A percentile compares a stretch with the other conserved stretches of the same genome.
Evolutionary conservation across 202 grass and related monocot genomes (phyloP).

Genomic region (Hordeum pubiflorum): DNA sequence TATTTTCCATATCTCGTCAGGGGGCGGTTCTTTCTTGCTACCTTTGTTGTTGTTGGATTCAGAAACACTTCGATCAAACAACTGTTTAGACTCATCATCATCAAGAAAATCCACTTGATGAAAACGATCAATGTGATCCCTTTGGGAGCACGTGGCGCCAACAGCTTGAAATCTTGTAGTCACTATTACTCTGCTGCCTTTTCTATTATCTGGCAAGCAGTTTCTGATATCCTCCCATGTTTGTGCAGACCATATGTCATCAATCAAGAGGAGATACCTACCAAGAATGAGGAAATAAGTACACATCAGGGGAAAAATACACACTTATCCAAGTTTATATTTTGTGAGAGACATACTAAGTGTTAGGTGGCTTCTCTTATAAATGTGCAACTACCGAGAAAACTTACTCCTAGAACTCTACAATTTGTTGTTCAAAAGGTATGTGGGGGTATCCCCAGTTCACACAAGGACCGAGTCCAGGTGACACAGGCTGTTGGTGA

Average conservation of each 20-base stretch:
- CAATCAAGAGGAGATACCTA: constrained; percentile 25
- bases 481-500: not conserved
- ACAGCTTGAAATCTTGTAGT: constrained; percentile 32
- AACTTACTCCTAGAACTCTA: not conserved
- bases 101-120: not conserved
- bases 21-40: not conserved
- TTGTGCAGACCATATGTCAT: constrained; percentile 27
- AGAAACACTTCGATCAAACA: not conserved
- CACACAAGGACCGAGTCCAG: not conserved
- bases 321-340: too few relatives aligned
- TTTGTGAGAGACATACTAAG: not conserved
- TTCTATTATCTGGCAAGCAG: not conserved
- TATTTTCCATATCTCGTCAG: not conserved
- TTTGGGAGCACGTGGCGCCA: not conserved
- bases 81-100: not conserved
- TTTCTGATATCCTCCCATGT: not conserved
- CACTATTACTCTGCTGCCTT: constrained; percentile 1
- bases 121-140: not conserved
- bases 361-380: not conserved
- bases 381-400: not conserved
- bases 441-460: not conserved
- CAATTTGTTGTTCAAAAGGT: not conserved
- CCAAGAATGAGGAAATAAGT: fast-evolving
- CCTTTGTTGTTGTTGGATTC: not conserved
- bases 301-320: not conserved